Conservation (phyloP, 768 basidiomycete species). For the Lactarius sp. region DNA sequence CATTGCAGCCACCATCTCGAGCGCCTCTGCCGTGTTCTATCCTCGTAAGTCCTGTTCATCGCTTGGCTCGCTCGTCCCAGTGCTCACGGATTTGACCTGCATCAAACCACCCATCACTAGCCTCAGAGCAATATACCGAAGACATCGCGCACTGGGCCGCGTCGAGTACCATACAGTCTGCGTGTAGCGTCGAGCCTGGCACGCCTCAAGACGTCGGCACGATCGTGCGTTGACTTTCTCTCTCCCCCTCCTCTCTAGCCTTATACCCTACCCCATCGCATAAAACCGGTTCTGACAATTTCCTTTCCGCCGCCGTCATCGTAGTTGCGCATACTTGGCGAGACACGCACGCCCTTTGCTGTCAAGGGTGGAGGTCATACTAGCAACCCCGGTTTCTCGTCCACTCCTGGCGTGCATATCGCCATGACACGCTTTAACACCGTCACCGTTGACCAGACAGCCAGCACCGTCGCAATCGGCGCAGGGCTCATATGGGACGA, state of each 20-base stretch:
- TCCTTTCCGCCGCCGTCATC: neutral
- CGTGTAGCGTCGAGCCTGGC: slow-evolving; percentile 27
- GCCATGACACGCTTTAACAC: slow-evolving; percentile 27
- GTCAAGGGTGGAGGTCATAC: slow-evolving; percentile 31
- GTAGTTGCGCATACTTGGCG: slow-evolving; percentile 12
- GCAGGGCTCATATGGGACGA: slow-evolving; percentile 31
- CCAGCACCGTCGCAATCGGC: slow-evolving; percentile 23
- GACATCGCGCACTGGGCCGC: slow-evolving; percentile 19
- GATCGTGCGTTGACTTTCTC: slow-evolving; percentile 13
- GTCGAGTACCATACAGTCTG: slow-evolving; percentile 17
- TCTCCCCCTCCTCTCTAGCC: neutral
- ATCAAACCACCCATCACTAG: neutral
- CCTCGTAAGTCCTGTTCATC: neutral
- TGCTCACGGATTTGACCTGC: neutral
- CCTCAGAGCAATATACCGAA: neutral
- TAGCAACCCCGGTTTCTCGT: slow-evolving; percentile 28
- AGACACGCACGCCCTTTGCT: slow-evolving; percentile 20
- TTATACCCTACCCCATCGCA: too few relatives aligned
- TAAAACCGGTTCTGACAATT: neutral
- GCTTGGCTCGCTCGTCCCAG: neutral
- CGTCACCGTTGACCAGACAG: slow-evolving; percentile 1
- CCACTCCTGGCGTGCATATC: slow-evolving; percentile 30
- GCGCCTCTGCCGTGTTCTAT: slow-evolving; percentile 9
- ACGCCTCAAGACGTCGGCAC: slow-evolving; percentile 21
- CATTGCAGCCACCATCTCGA: slow-evolving; percentile 8